A percentile compares a stretch with the other conserved stretches of the same genome.
Conservation (phyloP, 768 basidiomycete genomes). For the Boletus sensibilis region DNA sequence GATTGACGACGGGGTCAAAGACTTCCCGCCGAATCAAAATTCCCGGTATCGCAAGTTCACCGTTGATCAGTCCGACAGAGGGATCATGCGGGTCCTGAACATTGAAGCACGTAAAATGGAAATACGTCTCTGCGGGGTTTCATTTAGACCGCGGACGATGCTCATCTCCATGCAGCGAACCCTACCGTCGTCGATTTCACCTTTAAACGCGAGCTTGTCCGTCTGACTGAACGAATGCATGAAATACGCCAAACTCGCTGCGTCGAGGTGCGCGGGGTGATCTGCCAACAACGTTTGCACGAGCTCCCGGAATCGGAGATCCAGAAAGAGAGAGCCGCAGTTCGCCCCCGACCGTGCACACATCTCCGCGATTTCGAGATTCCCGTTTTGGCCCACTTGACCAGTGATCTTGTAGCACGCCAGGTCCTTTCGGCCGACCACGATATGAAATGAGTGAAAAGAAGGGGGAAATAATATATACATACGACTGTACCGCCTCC, state of each 20-base stretch:
- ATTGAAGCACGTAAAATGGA: constrained; percentile 90
- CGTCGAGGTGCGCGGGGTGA: constrained; percentile 83
- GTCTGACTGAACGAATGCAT: constrained; percentile 89
- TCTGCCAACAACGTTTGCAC: constrained; percentile 75
- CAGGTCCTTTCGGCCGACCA: constrained; percentile 27
- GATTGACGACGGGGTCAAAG: constrained; percentile 82
- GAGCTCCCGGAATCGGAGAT: constrained; percentile 81
- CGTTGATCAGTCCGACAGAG: constrained; percentile 75
- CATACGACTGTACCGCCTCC: constrained; percentile 76
- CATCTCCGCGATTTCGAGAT: constrained; percentile 90
- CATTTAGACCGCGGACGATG: constrained; percentile 9
- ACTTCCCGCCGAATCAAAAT: constrained; percentile 76
- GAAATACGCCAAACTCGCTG: constrained; percentile 80
- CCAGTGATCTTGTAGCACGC: constrained; percentile 81
- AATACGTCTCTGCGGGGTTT: constrained; percentile 60
- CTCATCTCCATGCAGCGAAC: constrained; percentile 14
- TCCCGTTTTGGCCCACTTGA: constrained; percentile 67
- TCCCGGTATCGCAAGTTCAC: constrained; percentile 82
- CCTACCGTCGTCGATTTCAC: constrained; percentile 71
- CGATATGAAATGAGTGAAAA: neutral
- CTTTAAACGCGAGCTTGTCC: constrained; percentile 77
- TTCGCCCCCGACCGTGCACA: constrained; percentile 85
- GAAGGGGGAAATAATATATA: neutral
- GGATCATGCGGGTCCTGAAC: constrained; percentile 80
- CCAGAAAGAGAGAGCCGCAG: constrained; percentile 85